phyloP scores from a whole-genome alignment of 2,329 filamentous ascomycete species.

The Aspergillus piperis region DNA sequence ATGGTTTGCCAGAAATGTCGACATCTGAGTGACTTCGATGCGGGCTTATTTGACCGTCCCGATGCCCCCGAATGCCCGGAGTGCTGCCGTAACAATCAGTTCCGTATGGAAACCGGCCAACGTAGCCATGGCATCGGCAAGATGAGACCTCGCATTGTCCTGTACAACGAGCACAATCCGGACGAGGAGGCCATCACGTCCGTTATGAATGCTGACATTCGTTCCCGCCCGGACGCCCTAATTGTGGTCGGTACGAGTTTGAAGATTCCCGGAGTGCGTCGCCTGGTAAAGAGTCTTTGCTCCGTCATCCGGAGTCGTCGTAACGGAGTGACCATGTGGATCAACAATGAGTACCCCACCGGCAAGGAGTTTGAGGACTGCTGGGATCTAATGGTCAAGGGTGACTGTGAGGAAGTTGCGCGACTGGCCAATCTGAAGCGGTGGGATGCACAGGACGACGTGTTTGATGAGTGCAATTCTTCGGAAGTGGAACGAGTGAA shows the following conservation, averaged over 20 bases:
- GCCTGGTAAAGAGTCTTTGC: constrained; percentile 89
- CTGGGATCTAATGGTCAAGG: constrained; percentile 88
- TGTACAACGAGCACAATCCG: constrained; percentile 97
- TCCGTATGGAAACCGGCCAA: constrained; percentile 78
- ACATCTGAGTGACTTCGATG: constrained; percentile 72
- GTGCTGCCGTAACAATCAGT: constrained; percentile 73
- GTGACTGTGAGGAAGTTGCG: constrained; percentile 86
- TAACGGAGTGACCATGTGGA: constrained; percentile 87
- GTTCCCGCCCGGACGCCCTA: constrained; percentile 82
- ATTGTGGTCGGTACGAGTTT: constrained; percentile 94
- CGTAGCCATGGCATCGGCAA: constrained; percentile 91
- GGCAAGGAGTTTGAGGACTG: constrained; percentile 85
- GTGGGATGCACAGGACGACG: constrained; percentile 55
- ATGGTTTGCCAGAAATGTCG: constrained; percentile 97
- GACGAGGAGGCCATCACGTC: constrained; percentile 95
- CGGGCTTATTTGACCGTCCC: constrained; percentile 78
- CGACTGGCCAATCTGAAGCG: constrained; percentile 63
- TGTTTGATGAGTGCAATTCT: constrained; percentile 47
- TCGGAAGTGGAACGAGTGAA: constrained; percentile 49
- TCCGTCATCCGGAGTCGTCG: constrained; percentile 74
- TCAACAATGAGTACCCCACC: constrained; percentile 84
- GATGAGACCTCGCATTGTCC: constrained; percentile 85
- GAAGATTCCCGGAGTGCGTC: constrained; percentile 88
- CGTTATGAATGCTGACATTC: constrained; percentile 82
- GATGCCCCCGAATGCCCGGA: constrained; percentile 75